Base-by-base conservation (phyloP, 768 basidiomycete genomes). In the Gyrodon lividus region DNA sequence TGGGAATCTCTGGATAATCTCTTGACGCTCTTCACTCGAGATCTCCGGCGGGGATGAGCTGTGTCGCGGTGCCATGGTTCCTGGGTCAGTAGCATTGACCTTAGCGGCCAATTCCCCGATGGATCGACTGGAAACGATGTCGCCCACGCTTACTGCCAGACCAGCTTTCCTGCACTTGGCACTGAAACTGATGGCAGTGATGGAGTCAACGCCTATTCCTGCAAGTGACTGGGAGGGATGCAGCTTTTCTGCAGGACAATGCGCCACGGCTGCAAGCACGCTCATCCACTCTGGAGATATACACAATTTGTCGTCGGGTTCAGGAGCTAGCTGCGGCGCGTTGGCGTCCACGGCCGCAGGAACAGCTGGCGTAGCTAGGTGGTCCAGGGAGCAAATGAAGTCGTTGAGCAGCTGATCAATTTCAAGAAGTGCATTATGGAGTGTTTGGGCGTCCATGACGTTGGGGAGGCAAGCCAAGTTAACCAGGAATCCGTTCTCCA, bases 191-290 rank as follows among this genome's bases (percentile, higher is more conserved):
- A 80, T 75, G 19, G 78, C 76, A 17, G 74, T 74, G 51, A 80
- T 79, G 2, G 78, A 80, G 56, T 79, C 78, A 10, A 79, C 64
- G 17, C 78, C 78, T 10, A 79, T 57, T 6, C 73, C 65, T 12
- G 66, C 64, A 16, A 78, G 67, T 4, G 70, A 69, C 6, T 73
- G 77, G 4, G 60, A 55, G 16, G 65, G 51, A 17, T 61, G 56
- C 5, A 79, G 61, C 17, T 61, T 55, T 4, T 69, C 62, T 7
- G 48, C 26, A 1, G 73, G 62, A 12, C 67, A 59, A 33, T 66
- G 66, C 5, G 67, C n/a, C 34, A 60, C 50, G 24, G 57, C 60
- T 23, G 48, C 48, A 17, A 64, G 39, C 16, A 43, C n/a, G 7
- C 16, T 39, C 24, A 51, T 41, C 20, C 64, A 30, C 16, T 28